Base-by-base conservation (phyloP, 495 filamentous ascomycete species). In the Thozetella sp. region DNA sequence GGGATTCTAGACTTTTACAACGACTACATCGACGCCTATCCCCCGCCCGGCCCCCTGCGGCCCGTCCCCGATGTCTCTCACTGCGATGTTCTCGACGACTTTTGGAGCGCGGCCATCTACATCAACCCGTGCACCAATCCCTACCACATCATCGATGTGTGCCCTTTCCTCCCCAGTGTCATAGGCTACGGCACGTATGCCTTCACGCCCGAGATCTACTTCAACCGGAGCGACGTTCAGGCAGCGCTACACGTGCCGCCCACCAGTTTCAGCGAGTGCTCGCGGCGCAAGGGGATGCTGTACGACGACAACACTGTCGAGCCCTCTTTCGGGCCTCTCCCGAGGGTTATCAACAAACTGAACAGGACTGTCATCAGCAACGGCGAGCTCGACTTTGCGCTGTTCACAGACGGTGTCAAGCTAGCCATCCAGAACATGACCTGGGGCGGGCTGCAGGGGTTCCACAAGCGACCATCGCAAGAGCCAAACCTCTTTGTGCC, bases 81-180 rank as follows among this genome's bases (percentile, higher is more conserved):
- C 66, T 50, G 60, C 57, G 25, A 64, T 61, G 10, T 87, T n/a
- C 88, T 80, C 72, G 73, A 80, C 62, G 73, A 82, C 30, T 80
- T 88, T 53, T 51, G 30, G 10, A 64, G 70, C 4, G 89, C 85
- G 12, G 79, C 76, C 10, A 70, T 76, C 22, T 63, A 74, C 43
- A 72, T 86, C n/a, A 93, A 92, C 73, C 89, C 90, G 0, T 92
- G 90, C 73, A 92, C 88, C 76, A 86, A 90, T 73, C 74, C 86
- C 25, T 92, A 91, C 68, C 83, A 89, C 58, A 79, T 93, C 34
- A 80, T 82, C 17, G 85, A 85, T 55, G 88, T 83, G 37, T 93
- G 90, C 67, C 90, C 90, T 0, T 72, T 85, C 53, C 77, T 88
- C 6, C 90, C 82, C 82, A 81, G 86, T 54, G 80, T 86, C 1